Base-by-base conservation (phyloP, 192 early-diverging fungal species). In the Linnemannia hyalina region DNA sequence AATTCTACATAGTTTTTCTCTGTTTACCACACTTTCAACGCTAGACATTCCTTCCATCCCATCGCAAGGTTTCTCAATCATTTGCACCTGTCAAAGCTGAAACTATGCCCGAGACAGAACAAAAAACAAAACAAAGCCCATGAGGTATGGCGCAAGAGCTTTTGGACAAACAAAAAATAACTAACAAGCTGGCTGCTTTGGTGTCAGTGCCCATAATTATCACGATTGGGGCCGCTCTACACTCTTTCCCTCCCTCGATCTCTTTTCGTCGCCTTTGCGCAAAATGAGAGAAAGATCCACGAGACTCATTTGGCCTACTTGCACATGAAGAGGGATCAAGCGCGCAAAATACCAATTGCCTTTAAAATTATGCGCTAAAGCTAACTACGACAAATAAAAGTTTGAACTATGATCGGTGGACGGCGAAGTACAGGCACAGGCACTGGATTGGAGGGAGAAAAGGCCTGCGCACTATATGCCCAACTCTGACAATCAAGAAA, bases 331-430 rank as follows among this genome's bases (percentile, higher is more conserved):
- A 32, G 32, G 60, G 60, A 32, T 65, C 26, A 32, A 32, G 3
- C 26, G 1, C 29, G 35, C 26, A 65, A 23, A 65, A 11, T 32
- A 65, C 60, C 15, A 0, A 32, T 10, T 26, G 13, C 44, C 44
- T 65, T 65, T 40, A 40, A 35, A 65, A 52, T 65, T 65, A 65
- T 32, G 60, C 60, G 29, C 60, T 65, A 65, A 65, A 26, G n/a
- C 29, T 29, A 32, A 65, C 49, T 10, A 65, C 11, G 11, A 65
- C 57, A n/a, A 10, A 23, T 23, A 5, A 60, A 60, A 26, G 6
- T 60, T 10, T 9, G 26, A 23, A 60, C 57, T n/a, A 29, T 23
- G n/a, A 26, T n/a, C 0, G 23, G n/a, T 2, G 55, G 26, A 65
- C 29, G 60, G 29, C 29, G 29, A 65, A 65, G 29, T 26, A 65